Base-by-base conservation (phyloP, 306 rosid species). In the Medicago lupulina region DNA sequence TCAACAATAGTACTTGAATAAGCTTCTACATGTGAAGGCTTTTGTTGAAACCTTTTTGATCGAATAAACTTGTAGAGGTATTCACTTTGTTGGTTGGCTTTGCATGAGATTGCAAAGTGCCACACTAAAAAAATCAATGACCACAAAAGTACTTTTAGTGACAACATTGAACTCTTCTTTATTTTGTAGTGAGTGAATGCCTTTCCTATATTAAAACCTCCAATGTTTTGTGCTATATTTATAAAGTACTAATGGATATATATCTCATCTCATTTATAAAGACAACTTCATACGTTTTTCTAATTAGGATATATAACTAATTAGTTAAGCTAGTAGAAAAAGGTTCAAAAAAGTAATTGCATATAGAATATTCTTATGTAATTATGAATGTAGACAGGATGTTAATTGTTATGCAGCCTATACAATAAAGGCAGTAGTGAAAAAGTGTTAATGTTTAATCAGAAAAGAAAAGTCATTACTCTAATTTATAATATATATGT, bases 1-100 rank as follows among this genome's bases (percentile, higher is more conserved):
- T 10, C 79, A 15, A 16, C 21, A 55, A 36, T 7, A 8, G 4
- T 39, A 65, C 19, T 72, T 28, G 25, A 71, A 70, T 17, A 63
- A 61, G 21, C 60, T 39, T 66, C 47, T 67, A 5, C 71, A 43
- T 67, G 38, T 40, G 9, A 4, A 55, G 25, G 7, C 9, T 63
- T 76, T 1, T 77, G 14, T 1, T 77, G 10, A 67, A 14, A 41
- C 55, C 72, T 77, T 25, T 21, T 41, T 78, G 83, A 73, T 16
- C 69, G 47, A 60, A 82, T 47, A 2, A 82, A 59, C 38, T 67
- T 82, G n/a, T 39, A 17, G 18, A 82, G 85, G 6, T 77, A 72
- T 67, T 82, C 76, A 12, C 72, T 64, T 5, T 78, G 80, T 73
- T 77, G 15, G 62, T 77, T 66, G 2, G 62, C 79, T 7, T 82